Base-by-base conservation (phyloP, 1,139 yeast species). In the Geotrichum macrosporum region DNA sequence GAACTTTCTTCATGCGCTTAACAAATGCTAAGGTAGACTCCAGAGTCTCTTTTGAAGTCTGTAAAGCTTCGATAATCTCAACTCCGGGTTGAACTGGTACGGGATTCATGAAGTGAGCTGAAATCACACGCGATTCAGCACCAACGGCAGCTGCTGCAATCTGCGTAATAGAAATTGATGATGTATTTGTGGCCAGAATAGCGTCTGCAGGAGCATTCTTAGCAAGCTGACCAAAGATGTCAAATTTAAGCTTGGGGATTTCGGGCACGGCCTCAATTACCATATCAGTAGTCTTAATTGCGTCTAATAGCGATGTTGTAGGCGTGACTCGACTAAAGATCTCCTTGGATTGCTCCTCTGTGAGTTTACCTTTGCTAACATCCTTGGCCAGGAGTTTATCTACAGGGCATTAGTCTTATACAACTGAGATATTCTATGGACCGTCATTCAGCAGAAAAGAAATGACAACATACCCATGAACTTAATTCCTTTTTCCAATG, bases 251-350 rank as follows among this genome's bases (percentile, higher is more conserved):
- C 12, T 57, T 56, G 33, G 65, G 65, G 43, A 65, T 67, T 53
- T 70, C 74, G 2, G 74, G 74, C 1, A 70, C 73, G 1, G 74
- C 74, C 53, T 70, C 74, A 48, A 70, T 67, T 37, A 70, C 63
- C 55, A 70, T 60, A 52, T 70, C 73, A 10, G 68, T 65, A 27
- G 50, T 39, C 18, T 51, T 50, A 20, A 61, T 59, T 5, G 61
- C 63, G n/a, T 47, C 52, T 5, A 53, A 56, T 30, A 70, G 52
- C 35, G 58, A 56, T 24, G 60, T 54, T 24, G 62, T 55, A 5
- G 60, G 55, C 6, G 49, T 43, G 46, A 70, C 60, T 16, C 63
- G 61, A 8, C 55, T 38, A 38, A 54, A 51, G 47, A 70, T 63
- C 16, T 52, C 59, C 33, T 52, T 51, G 24, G 71, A 71, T 30